Base-by-base conservation (phyloP, 305 asterid species). In the Fraxinus floribunda region DNA sequence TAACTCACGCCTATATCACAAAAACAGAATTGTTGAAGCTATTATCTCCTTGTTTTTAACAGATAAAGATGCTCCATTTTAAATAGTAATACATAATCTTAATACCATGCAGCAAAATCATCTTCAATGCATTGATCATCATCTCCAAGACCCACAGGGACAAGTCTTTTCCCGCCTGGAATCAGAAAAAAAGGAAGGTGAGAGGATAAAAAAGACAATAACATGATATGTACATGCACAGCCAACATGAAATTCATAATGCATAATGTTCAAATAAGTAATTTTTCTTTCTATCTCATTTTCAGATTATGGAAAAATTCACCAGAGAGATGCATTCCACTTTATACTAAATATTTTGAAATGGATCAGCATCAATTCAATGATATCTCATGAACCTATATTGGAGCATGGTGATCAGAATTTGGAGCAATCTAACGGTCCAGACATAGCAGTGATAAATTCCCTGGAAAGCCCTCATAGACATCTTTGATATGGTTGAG, bases 121-220 rank as follows among this genome's bases (percentile, higher is more conserved):
- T 52, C 62, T 52, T 52, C 62, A 16, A 52, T 52, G 62, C 62
- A 52, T 52, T 52, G 22, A 16, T 52, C 8, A 52, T 52, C 62
- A 52, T 52, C 62, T 52, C 62, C 62, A 52, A 52, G 62, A 52
- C 62, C 62, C 89, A 95, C 89, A 7, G 94, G 88, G 64, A 90
- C 94, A 80, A 95, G 90, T 71, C 91, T 88, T 81, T 94, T 88
- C 34, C 92, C 99, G 38, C 99, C 98, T 95, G 93, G 79, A 85
- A 83, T 78, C 30, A 34, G 52, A 7, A 1, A 18, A 79, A 5
- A 57, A 20, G 44, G 78, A 41, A 74, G 79, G 84, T 86, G 24
- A 32, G 76, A 70, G 82, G 83, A 84, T 30, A 55, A 13, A 32
- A 81, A 36, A 73, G 64, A 32, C 74, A 38, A 16, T 24, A 62